A percentile compares a stretch with the other conserved stretches of the same genome.
Evolutionary conservation across 2,329 filamentous ascomycete species (phyloP).

Genomic region (Ceratocystis cubensis): DNA sequence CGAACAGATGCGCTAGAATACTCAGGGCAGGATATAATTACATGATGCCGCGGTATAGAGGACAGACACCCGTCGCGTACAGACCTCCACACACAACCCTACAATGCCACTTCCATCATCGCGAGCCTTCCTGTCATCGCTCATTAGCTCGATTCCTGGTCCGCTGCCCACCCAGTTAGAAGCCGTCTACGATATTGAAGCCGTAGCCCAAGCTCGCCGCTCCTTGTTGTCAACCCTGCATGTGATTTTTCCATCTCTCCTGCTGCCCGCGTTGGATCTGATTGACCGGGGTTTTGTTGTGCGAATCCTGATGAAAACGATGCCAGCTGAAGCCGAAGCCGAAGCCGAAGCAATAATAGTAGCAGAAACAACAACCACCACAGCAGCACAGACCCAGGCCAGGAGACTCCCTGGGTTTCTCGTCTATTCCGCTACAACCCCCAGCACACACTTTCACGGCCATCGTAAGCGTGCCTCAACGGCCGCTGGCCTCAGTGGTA

Average conservation of each 20-base stretch:
- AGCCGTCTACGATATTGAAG: background rate
- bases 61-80: background rate
- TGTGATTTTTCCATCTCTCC: constrained; percentile 65
- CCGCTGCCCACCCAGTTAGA: background rate
- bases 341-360: background rate
- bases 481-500: constrained; percentile 20
- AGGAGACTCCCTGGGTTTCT: background rate
- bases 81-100: constrained; percentile 18
- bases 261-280: constrained; percentile 77
- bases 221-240: constrained; percentile 63
- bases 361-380: background rate
- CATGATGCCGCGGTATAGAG: background rate
- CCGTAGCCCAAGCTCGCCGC: constrained; percentile 18
- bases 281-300: constrained; percentile 62
- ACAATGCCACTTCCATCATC: constrained; percentile 16
- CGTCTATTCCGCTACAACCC: background rate
- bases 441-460: background rate
- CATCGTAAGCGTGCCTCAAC: background rate
- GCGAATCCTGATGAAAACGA: background rate
- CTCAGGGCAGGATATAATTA: background rate
- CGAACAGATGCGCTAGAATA: background rate
- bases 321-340: background rate
- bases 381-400: background rate
- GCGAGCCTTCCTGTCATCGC: constrained; percentile 9
- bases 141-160: constrained; percentile 8